Evolutionary conservation across 2,329 filamentous ascomycete genomes (phyloP), one percentile per base, ranked within the genome.

Genomic region (Stemphylium vesicarium): DNA sequence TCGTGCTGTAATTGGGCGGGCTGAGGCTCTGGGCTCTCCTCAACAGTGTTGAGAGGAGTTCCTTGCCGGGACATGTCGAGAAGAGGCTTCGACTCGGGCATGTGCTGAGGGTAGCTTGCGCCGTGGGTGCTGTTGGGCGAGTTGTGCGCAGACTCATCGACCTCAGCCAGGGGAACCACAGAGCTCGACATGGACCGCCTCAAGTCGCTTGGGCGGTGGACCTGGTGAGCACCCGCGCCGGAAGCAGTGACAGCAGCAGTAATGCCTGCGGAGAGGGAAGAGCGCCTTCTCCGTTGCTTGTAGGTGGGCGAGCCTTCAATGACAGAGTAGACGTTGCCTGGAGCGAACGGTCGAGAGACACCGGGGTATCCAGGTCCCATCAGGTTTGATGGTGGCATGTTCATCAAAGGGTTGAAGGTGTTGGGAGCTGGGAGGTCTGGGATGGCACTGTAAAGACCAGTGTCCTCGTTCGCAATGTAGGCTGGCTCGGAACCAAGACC

Each of bases 291-390:
- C 68, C 95, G 87, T 82, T 98, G 95, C 85, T 99, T 99, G 81
- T 99, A 99, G 33, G 95, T 98, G 11, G 95, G 95, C 24, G 95
- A 99, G 43, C 95, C 95, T 80, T 99, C 95, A 72, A 98, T 95
- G 44, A 96, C 93, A 43, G 92, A 94, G 81, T 96, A 97, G 65
- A 95, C 90, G 74, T 92, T 96, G 76, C 88, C 89, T 47, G 82
- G 80, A 65, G 91, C 91, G 56, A 83, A 86, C 35, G 83, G 80
- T 62, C 88, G 82, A 22, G 85, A 81, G 29, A 88, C 85, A 40
- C 90, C 87, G 22, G 88, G 86, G 77, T 91, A 97, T 70, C 93
- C 90, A 43, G 88, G 85, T 26, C 88, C 90, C 50, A 88, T 86
- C 58, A 97, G 78, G 76, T 94, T 95, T 12, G 92, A 92, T 4